Evolutionary conservation across 2,329 filamentous ascomycete species (phyloP), one percentile per base, ranked within the genome.

Genomic region (Apiospora malaysiana): DNA sequence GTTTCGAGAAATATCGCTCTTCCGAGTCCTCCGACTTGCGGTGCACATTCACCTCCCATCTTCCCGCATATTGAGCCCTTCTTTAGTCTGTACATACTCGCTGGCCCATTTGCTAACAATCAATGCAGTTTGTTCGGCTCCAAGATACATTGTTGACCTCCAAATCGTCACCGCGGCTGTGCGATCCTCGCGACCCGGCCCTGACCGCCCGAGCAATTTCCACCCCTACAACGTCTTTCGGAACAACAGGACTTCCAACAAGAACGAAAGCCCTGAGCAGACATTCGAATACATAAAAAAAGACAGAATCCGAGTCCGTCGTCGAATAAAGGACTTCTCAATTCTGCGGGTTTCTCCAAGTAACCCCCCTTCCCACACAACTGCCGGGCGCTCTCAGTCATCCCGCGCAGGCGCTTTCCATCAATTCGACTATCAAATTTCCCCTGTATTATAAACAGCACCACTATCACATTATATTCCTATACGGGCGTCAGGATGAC

Each of bases 401-500:
- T 68, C 75, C 69, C 69, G 46, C 72, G 73, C 76, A 73, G 76
- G 77, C 78, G 76, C 78, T 77, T 76, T 77, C 70, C 73, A 73
- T 73, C 74, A 73, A 68, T 66, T 71, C 73, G 42, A 72, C 72
- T 23, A 72, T 74, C 42, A 71, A 71, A 43, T 72, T 74, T 72
- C 70, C 68, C 32, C 21, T 63, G 46, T 71, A 70, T 68, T 73
- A 66, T 73, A 71, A 71, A 72, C 77, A 71, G 49, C 72, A 71
- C 75, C 75, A 78, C 68, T 63, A 75, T 73, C 70, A 79, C 75
- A 68, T 69, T 72, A 73, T 70, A 77, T 74, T 76, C 72, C 73
- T 75, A 73, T 66, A 72, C 67, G 72, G 69, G 68, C 71, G 71
- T 71, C 75, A 80, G 75, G 76, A 88, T 88, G 86, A 76, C 83